Evolutionary conservation across 345 rosid species (phyloP).

Genomic region (Microthlaspi erraticum): DNA sequence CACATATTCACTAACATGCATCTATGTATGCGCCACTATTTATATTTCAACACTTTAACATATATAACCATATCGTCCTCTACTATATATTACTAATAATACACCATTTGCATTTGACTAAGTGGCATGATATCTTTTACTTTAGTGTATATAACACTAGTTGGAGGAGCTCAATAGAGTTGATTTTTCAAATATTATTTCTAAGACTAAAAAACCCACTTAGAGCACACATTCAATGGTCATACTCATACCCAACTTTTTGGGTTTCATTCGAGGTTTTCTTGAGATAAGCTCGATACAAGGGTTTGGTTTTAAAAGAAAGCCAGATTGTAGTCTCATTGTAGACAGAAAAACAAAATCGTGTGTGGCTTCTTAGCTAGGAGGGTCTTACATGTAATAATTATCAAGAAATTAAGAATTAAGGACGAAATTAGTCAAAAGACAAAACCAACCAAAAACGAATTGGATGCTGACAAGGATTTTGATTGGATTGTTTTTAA

Average conservation of each 20-base stretch:
- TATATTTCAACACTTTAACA: slow-evolving; percentile 29
- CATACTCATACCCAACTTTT: slow-evolving; percentile 15
- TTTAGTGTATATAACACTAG: slow-evolving; percentile 26
- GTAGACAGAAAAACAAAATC: too few species aligned
- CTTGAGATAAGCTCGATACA: not conserved
- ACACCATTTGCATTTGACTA: slow-evolving; percentile 25
- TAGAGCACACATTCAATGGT: slow-evolving; percentile 21
- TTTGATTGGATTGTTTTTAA: not conserved
- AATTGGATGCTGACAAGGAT: slow-evolving; percentile 36
- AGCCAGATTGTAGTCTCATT: too few species aligned
- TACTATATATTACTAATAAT: slow-evolving; percentile 13
- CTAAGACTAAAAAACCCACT: slow-evolving; percentile 9
- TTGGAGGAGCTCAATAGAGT: slow-evolving; percentile 31
- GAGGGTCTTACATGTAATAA: not conserved
- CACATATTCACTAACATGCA: slow-evolving; percentile 32
- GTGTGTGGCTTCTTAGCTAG: not conserved
- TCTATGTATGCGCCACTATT: slow-evolving; percentile 21
- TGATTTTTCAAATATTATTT: not conserved
- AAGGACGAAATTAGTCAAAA: slow-evolving; percentile 9
- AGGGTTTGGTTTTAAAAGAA: too few species aligned
- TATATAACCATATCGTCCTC: not conserved
- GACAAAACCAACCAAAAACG: slow-evolving; percentile 21
- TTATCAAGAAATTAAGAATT: not conserved
- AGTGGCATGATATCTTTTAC: slow-evolving; percentile 37
- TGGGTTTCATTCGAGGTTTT: slow-evolving; percentile 16